Base-by-base conservation (phyloP, 73 alveolate genomes). In the Stentor coeruleus region DNA sequence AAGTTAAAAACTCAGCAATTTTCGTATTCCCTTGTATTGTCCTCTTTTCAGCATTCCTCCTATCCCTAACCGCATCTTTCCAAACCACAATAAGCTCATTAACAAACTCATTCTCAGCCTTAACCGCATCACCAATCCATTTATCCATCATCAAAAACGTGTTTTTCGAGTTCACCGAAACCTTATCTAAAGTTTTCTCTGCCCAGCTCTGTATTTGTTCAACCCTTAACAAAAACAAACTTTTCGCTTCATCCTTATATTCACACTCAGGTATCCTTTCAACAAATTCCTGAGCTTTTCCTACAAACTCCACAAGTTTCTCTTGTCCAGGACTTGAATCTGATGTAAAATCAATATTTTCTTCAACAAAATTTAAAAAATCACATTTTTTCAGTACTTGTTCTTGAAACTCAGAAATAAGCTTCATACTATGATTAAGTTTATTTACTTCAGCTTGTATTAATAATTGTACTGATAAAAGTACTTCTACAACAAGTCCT, bases 181-280 rank as follows among this genome's bases (percentile, higher is more conserved):
- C 33, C 15, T 66, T 33, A 0, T 1, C 3, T 11, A 66, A 31
- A 11, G n/a, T 31, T 40, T 66, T 26, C 37, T 66, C 33, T 20
- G 42, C 79, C 79, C 79, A 66, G 39, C 33, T 20, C 39, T 2
- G n/a, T 28, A 66, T 66, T 66, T 66, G 49, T 66, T 20, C n/a
- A 26, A 66, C 36, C 33, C 79, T 66, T 66, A 66, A 20, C 11
- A 31, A 1, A 33, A 66, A 66, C n/a, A 26, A 11, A 66, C 49
- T 0, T 20, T 40, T 26, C 33, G 15, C n/a, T 2, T 66, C 66
- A 49, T 49, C 66, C 20, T 49, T 49, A 49, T 11, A 6, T 49
- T 49, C 66, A 49, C 28, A 49, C 6, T 49, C 20, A 6, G 66
- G 66, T 20, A 49, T 11, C 6, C 28, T 49, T 49, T 49, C 20